Base-by-base conservation (phyloP, 768 basidiomycete species). In the Clathrus columnatus region DNA sequence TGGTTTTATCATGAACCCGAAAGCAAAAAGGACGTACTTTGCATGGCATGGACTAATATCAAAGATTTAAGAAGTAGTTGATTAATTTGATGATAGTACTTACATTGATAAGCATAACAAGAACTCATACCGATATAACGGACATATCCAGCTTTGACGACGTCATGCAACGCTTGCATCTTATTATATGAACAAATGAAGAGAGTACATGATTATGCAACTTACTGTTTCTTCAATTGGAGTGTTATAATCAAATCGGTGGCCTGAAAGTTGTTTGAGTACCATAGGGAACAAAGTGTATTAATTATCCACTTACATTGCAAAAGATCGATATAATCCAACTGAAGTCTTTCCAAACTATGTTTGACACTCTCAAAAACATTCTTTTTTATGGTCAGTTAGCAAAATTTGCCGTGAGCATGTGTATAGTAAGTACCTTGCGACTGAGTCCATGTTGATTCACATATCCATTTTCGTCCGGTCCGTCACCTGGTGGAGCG, bases 321-420 rank as follows among this genome's bases (percentile, higher is more conserved):
- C 7, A 87, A 68, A 1, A 89, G 68, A 62, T 90, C 89, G 61
- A 91, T 74, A 59, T 88, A 87, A 49, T 89, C 87, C 23, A 86
- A 65, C 46, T 87, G 83, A 1, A 91, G 73, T 17, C 87, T 75
- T 63, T 84, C 68, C 57, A 90, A 66, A 44, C 80, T 80, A 17
- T 70, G 68, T 62, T 83, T 81, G 29, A 85, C 78, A 0, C 80
- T 71, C 29, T 83, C 84, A 60, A 91, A 90, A 41, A 90, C 87
- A 61, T 83, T 80, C 81, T 88, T 14, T 18, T 11, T 11, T 18
- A 42, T 42, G 41, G 41, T 42, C 14, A 42, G 63, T 45, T 1
- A 42, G n/a, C n/a, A 42, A 42, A 18, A 11, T 42, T 42, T 11
- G 41, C 11, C 41, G 41, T 42, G 41, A 55, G 16, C 24, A 0